Conservation (phyloP, 139 green algal genomes). For the Coccomyxa sp. region DNA sequence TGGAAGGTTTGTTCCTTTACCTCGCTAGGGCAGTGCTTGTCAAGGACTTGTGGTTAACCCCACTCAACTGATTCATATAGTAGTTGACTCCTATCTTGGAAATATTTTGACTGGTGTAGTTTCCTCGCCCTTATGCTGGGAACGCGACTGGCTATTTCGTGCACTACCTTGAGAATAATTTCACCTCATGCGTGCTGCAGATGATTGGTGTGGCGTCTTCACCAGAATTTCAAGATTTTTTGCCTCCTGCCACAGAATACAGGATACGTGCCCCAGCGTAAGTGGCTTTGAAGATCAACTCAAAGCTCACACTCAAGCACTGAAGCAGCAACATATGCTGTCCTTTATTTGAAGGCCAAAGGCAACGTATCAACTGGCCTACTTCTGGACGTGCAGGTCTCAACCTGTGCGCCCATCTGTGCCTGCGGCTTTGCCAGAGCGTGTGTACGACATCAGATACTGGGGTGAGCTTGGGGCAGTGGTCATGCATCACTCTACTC, state of each 20-base stretch:
- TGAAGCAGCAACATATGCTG: too few relatives aligned
- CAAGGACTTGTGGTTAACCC: neutral
- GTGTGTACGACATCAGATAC: conserved; percentile 79
- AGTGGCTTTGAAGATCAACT: neutral
- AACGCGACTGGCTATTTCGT: too few relatives aligned
- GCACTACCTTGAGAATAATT: too few relatives aligned
- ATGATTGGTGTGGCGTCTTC: conserved; percentile 32
- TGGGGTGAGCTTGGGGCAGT: conserved; percentile 32
- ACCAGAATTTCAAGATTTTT: conserved; percentile 30
- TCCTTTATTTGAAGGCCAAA: too few relatives aligned
- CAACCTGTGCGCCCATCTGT: conserved; percentile 51
- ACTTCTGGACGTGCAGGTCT: conserved; percentile 34
- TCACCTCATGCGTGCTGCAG: conserved; percentile 11
- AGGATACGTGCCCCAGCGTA: conserved; percentile 25
- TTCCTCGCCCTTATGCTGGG: too few relatives aligned
- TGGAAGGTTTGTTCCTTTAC: neutral
- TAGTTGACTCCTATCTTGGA: neutral
- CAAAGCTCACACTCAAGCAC: too few relatives aligned
- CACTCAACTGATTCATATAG: neutral
- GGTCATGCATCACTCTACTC: too few relatives aligned
- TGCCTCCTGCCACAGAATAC: conserved; percentile 30
- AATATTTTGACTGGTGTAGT: too few relatives aligned
- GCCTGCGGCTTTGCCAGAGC: conserved; percentile 46
- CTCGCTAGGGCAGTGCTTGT: neutral
- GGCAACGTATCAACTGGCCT: too few relatives aligned